Base-by-base conservation (phyloP, 1,139 yeast species). In the Petasospora fabianii region DNA sequence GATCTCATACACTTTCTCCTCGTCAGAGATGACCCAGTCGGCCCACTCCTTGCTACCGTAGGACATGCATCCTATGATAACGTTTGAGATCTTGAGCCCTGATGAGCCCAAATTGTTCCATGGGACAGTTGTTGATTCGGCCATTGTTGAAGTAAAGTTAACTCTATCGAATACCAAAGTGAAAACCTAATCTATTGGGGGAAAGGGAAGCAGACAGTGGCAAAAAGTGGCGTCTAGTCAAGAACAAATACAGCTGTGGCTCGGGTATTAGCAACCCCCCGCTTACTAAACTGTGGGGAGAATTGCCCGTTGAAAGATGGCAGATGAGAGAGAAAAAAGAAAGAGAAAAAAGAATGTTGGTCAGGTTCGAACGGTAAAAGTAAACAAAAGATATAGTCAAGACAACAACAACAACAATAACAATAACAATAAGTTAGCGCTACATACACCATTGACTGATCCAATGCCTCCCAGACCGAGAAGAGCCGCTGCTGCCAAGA, bases 91-190 rank as follows among this genome's bases (percentile, higher is more conserved):
- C 42, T 70, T 64, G 26, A 77, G 64, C 1, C 82, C 82, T 3
- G 78, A 70, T 31, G 64, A 59, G 15, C 50, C 44, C 20, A 53
- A 35, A 31, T 37, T 43, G 24, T 30, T 35, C 51, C 50, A 47
- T 34, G 33, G 33, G 17, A 30, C 33, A 20, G 8, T 4, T n/a
- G n/a, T n/a, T n/a, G n/a, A n/a, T n/a, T n/a, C n/a, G n/a, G n/a
- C n/a, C 22, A 20, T 20, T 8, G 7, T 20, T 20, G 22, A 10
- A 7, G 9, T 20, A 20, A 8, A 20, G 22, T 20, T 55, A 73
- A 21, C 74, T 59, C 26, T 80, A 75, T 0, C 92, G 84, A 11
- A 92, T 92, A 36, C 76, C 71, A 32, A 72, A 70, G 27, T 73
- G 72, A n/a, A n/a, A n/a, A n/a, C n/a, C n/a, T n/a, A n/a, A n/a